Evolutionary conservation across 2,329 filamentous ascomycete genomes (phyloP).

Genomic region (Coniochaeta pulveracea): DNA sequence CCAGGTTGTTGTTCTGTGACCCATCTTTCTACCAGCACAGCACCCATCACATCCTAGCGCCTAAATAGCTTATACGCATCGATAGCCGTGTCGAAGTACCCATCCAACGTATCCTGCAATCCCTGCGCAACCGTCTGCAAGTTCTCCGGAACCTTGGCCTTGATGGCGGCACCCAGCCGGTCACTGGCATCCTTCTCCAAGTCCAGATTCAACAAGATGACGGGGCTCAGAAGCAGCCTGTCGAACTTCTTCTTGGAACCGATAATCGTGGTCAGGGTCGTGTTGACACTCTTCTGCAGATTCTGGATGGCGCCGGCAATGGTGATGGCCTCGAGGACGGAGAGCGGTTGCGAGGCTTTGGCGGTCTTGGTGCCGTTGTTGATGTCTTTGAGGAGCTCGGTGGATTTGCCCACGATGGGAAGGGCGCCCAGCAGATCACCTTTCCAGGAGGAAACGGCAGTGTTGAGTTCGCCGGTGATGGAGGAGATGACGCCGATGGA

Average conservation of each 20-base stretch:
- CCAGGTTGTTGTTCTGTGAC: too few species aligned
- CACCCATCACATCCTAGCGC: too few species aligned
- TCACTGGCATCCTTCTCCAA: conserved; percentile 26
- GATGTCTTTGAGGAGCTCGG: conserved; percentile 26
- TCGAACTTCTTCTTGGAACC: conserved; percentile 31
- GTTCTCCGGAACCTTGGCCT: conserved; percentile 25
- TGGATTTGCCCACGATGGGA: conserved; percentile 27
- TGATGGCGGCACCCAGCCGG: conserved; percentile 23
- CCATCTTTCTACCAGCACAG: too few species aligned
- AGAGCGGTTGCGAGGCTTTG: conserved; percentile 23
- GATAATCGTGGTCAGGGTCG: conserved; percentile 25
- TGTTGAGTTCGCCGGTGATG: conserved; percentile 21
- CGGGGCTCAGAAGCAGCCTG: conserved; percentile 25
- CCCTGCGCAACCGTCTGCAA: conserved; percentile 20
- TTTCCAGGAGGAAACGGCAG: conserved; percentile 22
- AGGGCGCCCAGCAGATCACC: conserved; percentile 25
- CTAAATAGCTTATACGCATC: conserved; percentile 16
- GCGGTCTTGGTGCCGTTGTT: conserved; percentile 25
- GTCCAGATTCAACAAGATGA: conserved; percentile 30
- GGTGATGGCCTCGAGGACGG: conserved; percentile 23
- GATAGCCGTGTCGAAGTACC: conserved; percentile 26
- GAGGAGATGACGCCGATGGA: conserved; percentile 23
- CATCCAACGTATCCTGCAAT: conserved; percentile 25
- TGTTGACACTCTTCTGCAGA: conserved; percentile 25
- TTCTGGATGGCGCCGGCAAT: conserved; percentile 24